phyloP scores from a whole-genome alignment of 176 grass and related monocot genomes.

The Typha latifolia region DNA sequence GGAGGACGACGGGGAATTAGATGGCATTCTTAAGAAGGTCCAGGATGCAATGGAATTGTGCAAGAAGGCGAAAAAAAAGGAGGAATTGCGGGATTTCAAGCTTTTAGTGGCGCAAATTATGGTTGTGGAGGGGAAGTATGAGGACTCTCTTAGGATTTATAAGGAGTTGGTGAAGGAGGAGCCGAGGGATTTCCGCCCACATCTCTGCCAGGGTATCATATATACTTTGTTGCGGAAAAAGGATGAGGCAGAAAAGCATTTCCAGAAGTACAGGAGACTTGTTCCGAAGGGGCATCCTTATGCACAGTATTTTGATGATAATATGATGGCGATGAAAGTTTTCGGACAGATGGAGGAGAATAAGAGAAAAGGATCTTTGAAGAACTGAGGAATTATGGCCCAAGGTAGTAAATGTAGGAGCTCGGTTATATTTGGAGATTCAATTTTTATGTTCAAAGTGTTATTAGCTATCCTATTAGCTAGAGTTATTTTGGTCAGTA shows the following conservation, averaged over 20 bases:
- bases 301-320: slow-evolving; percentile 28
- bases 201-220: slow-evolving; percentile 43
- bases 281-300: slow-evolving; percentile 41
- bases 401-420: background rate
- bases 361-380: slow-evolving; percentile 21
- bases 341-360: slow-evolving; percentile 28
- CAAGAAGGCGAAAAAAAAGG: slow-evolving; percentile 26
- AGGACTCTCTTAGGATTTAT: slow-evolving; percentile 33
- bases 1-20: slow-evolving; percentile 11
- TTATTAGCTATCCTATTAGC: background rate
- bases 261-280: slow-evolving; percentile 33
- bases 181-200: slow-evolving; percentile 40
- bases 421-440: background rate
- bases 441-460: background rate
- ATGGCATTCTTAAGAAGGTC: slow-evolving; percentile 27
- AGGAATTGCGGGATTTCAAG: slow-evolving; percentile 35
- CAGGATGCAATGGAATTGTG: slow-evolving; percentile 31
- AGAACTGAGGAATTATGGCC: slow-evolving; percentile 9
- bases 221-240: slow-evolving; percentile 36
- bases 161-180: slow-evolving; percentile 44
- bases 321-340: slow-evolving; percentile 27
- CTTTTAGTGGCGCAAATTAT: slow-evolving; percentile 37
- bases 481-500: background rate
- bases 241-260: slow-evolving; percentile 37
- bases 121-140: slow-evolving; percentile 32